Percentiles rank a stretch among this genome's conserved stretches.
These are phyloP conservation scores for Chrysoporthe deuterocubensis DNA, from an alignment of 2,329 filamentous ascomycete genomes.

Conservation along the genomic window DNA sequence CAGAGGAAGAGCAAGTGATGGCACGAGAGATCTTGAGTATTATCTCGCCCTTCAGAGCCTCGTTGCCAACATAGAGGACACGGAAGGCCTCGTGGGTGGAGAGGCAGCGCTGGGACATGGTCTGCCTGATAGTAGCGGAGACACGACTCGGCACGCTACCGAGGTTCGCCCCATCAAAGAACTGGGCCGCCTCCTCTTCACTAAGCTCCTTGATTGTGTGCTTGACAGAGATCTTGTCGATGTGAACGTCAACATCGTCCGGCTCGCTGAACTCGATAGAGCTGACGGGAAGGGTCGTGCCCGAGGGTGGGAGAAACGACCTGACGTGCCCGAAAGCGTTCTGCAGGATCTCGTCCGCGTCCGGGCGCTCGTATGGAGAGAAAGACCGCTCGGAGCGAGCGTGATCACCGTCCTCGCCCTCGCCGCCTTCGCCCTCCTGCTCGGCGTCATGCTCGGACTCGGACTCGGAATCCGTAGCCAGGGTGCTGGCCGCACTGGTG, in stretches of 20 bases:
- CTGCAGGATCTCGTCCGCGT: slow-evolving; percentile 53
- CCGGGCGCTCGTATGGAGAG: slow-evolving; percentile 1
- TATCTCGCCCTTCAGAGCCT: slow-evolving; percentile 45
- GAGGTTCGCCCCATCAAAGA: slow-evolving; percentile 40
- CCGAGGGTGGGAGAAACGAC: slow-evolving; percentile 25
- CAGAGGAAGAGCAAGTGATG: slow-evolving; percentile 46
- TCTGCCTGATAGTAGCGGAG: slow-evolving; percentile 50
- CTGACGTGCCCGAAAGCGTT: slow-evolving; percentile 44
- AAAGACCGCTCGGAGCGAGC: neutral
- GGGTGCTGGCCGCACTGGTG: slow-evolving; percentile 31
- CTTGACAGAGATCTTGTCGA: slow-evolving; percentile 49
- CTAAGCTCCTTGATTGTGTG: slow-evolving; percentile 50
- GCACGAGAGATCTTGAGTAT: slow-evolving; percentile 54
- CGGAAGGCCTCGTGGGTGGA: slow-evolving; percentile 51
- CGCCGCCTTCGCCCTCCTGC: slow-evolving; percentile 45
- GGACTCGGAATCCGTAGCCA: slow-evolving; percentile 36
- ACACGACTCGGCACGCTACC: slow-evolving; percentile 42
- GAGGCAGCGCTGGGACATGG: slow-evolving; percentile 51
- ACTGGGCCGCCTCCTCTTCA: slow-evolving; percentile 44
- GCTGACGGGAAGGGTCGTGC: slow-evolving; percentile 31
- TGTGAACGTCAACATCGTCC: slow-evolving; percentile 34
- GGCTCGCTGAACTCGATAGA: slow-evolving; percentile 54
- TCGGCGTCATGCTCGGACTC: slow-evolving; percentile 41
- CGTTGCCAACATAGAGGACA: slow-evolving; percentile 53
- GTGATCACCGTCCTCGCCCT: slow-evolving; percentile 24